Conservation (phyloP, 352 stramenopile species). For the Pythium biforme region DNA sequence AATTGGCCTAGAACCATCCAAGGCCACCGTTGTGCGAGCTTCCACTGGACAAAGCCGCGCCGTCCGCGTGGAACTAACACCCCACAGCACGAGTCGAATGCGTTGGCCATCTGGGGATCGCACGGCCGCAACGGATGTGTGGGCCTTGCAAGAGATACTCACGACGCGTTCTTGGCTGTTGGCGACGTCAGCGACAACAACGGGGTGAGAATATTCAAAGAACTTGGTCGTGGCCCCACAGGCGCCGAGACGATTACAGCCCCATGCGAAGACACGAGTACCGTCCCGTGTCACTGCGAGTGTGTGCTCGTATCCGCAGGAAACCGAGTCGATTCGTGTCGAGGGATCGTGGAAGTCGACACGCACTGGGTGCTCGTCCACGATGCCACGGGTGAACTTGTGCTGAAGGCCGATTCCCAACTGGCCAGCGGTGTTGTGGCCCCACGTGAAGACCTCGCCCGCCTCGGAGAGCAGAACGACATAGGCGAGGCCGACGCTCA, state of each 20-base stretch:
- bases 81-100: conserved; percentile 1
- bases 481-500: conserved; percentile 33
- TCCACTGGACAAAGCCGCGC: not conserved
- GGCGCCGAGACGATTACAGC: conserved; percentile 36
- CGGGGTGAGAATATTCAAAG: conserved; percentile 40
- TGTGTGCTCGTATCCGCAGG: conserved; percentile 39
- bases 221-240: conserved; percentile 48
- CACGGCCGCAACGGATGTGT: conserved; percentile 6
- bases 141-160: conserved; percentile 7
- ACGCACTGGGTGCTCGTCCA: conserved; percentile 10
- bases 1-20: not conserved
- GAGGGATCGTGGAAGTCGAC: conserved; percentile 30
- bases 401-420: conserved; percentile 33
- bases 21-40: not conserved
- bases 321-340: conserved; percentile 19
- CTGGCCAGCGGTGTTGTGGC: conserved; percentile 31
- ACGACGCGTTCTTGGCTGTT: not conserved
- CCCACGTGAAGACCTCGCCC: conserved; percentile 41
- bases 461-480: conserved; percentile 29
- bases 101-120: too few relatives aligned
- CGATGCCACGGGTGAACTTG: conserved; percentile 7
- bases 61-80: not conserved
- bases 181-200: conserved; percentile 22
- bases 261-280: conserved; percentile 34
- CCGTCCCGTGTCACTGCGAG: conserved; percentile 28